Conservation (phyloP, 2,329 filamentous ascomycete species). For the Sphaerulina vaccinii region DNA sequence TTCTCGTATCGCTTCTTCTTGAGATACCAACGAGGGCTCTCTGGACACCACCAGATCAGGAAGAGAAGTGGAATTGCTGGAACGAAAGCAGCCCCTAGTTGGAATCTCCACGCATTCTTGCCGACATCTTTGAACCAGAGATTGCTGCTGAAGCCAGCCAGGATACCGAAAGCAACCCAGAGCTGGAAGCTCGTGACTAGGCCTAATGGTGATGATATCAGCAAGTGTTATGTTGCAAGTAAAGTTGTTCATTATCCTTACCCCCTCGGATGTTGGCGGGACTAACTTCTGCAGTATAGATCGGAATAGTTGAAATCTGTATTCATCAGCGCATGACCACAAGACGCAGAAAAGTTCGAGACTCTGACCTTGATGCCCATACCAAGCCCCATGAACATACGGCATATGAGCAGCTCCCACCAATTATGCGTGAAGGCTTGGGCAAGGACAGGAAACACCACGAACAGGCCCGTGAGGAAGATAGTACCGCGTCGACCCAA, state of each 20-base stretch:
- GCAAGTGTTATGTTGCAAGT: neutral
- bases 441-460: conserved; percentile 62
- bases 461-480: conserved; percentile 44
- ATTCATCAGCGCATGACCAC: neutral
- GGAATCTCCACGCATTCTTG: conserved; percentile 60
- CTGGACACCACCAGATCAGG: conserved; percentile 52
- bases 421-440: conserved; percentile 66
- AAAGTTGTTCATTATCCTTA: too few relatives aligned
- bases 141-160: conserved; percentile 62
- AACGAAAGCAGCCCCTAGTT: conserved; percentile 62
- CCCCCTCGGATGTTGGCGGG: conserved; percentile 47
- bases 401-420: conserved; percentile 66
- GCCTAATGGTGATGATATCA: neutral
- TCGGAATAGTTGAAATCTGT: conserved; percentile 46
- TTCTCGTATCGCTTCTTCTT: conserved; percentile 27
- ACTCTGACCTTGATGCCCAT: conserved; percentile 27
- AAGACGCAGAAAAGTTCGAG: neutral
- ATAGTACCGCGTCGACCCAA: conserved; percentile 39
- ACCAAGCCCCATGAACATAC: conserved; percentile 66
- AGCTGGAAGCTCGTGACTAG: conserved; percentile 39
- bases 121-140: conserved; percentile 56
- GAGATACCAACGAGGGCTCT: conserved; percentile 31
- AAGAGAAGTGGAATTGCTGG: conserved; percentile 63
- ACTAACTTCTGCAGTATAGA: conserved; percentile 45
- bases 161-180: conserved; percentile 60